These are phyloP conservation scores for Trichosanthes truncata DNA, from an alignment of 306 rosid species.

Conservation along the genomic window DNA sequence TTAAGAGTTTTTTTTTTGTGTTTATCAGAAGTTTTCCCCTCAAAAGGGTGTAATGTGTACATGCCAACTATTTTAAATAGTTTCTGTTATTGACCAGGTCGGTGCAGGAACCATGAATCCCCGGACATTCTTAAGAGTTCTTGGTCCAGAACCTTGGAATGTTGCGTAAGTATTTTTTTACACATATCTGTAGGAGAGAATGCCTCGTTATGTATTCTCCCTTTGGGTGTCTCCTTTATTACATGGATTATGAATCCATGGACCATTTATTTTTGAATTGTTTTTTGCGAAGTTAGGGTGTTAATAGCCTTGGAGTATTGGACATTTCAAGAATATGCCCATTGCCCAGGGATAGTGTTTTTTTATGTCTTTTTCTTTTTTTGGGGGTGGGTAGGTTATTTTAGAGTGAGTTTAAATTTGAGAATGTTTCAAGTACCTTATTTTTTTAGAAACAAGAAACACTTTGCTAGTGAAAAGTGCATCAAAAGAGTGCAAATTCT, in stretches of 20 bases:
- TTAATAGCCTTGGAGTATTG: background rate
- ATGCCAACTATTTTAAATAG: background rate
- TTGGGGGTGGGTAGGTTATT: background rate
- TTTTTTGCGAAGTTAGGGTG: background rate
- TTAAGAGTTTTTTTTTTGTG: background rate
- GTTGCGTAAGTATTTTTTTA: constrained; percentile 80
- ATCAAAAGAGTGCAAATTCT: background rate
- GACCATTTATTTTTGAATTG: background rate
- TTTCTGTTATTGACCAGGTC: constrained; percentile 45
- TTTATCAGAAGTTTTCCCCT: background rate
- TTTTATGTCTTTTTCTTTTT: background rate
- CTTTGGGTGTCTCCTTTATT: background rate
- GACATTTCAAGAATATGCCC: background rate
- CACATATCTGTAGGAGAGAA: background rate
- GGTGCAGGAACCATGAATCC: constrained; percentile 99
- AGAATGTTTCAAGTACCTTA: background rate
- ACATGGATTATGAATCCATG: background rate
- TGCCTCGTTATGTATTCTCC: background rate
- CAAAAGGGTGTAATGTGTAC: background rate
- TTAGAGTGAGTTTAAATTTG: background rate
- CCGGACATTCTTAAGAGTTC: constrained; percentile 85
- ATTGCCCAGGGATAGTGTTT: background rate
- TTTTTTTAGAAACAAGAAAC: background rate
- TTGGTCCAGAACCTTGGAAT: constrained; percentile 99
- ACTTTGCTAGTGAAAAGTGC: background rate